Evolutionary conservation across 75 land plant species (phyloP), one percentile per base, ranked within the genome.

Genomic region (Selaginella tamariscina): DNA sequence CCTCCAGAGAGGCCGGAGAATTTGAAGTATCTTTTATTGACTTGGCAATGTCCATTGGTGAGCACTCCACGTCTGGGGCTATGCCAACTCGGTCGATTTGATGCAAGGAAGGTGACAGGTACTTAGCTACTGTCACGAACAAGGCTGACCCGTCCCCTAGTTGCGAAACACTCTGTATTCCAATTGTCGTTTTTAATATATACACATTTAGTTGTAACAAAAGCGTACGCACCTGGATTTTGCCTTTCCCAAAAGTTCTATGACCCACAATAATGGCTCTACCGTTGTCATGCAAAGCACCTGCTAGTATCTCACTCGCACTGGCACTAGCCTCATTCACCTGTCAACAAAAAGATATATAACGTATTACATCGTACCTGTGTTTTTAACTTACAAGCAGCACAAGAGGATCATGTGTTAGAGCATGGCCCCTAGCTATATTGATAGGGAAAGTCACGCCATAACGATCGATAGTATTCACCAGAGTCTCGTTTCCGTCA

Each of bases 241-340:
- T 93, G 26, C 98, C 98, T 74, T 93, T 93, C 5, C 98, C 98
- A 80, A 86, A 93, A n/a, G 98, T 93, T 77, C 72, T 89, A 57
- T 87, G 80, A 0, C 98, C 98, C 2, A 93, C 82, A 71, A 93
- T 95, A 56, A 82, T 75, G 32, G 98, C 98, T 62, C 98, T 84
- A 1, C 98, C 98, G 76, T 89, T 93, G 76, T 93, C 98, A 72
- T 93, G 98, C 56, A 93, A 75, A 33, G 98, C 98, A 22, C 98
- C 98, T 30, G 98, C 98, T 56, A 93, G 69, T 2, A 93, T 93
- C 79, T 93, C 98, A 79, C 91, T 93, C 0, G 98, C 98, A 80
- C 98, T 93, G 32, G 98, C 98, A 74, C 98, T 93, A 15, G 96
- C 98, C 68, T 87, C 98, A 75, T 93, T 93, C 29, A 93, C 96